Evolutionary conservation across 169 alveolate species (phyloP), one percentile per base, ranked within the genome.

Genomic region (Cryptosporidium felis): DNA sequence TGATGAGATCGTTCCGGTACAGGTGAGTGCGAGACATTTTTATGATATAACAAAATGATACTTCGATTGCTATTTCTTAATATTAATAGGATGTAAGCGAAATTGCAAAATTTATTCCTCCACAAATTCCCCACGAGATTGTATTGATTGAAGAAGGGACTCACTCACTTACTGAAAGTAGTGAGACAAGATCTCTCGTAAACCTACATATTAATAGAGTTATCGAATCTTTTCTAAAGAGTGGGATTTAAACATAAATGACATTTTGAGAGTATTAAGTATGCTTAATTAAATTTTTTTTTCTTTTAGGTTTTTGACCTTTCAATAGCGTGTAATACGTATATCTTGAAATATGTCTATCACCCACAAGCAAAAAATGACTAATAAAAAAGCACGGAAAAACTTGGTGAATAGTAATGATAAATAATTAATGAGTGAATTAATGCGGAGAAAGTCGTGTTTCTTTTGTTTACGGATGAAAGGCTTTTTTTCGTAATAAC

Each of bases 81-180:
- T 10, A 26, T 60, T 3, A 60, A 61, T 53, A 74, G 85, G 85
- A 74, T 38, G 51, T 59, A 30, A 74, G 67, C 23, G 85, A 74
- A 56, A 74, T 74, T 53, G 85, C 85, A 51, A 74, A 34, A 74
- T 74, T 74, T 0, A 74, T 74, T 51, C 85, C 85, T 34, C 65
- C 85, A 49, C 85, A 74, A 21, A 74, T 74, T 9, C 85, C 85
- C 36, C 85, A 74, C 41, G 85, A 74, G 40, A 74, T 74, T 74
- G 85, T 74, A 5, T 38, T 74, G 26, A 74, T 74, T 34, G 85
- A 74, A 38, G 85, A 49, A 21, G 85, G 85, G 6, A 23, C 85
- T 36, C 85, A 74, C 59, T 49, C 85, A 16, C 67, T 74, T 23
- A 53, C 85, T 9, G 85, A 74, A 45, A 74, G 45, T 38, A 49